Evolutionary conservation across 2,329 filamentous ascomycete species (phyloP), one percentile per base, ranked within the genome.

Genomic region (Fusarium sp.): DNA sequence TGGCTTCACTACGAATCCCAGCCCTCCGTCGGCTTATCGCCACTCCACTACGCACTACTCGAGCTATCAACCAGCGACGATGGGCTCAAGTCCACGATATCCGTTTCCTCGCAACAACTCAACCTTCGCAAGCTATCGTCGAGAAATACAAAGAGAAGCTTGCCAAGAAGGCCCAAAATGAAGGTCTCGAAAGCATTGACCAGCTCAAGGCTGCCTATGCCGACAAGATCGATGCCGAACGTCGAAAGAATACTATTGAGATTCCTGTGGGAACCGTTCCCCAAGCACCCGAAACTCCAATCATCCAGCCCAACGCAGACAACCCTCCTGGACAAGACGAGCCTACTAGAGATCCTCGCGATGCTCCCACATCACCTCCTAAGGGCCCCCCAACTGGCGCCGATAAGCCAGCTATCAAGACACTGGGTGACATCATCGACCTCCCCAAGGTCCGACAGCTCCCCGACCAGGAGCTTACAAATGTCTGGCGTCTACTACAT

Each of bases 71-170:
- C 72, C 95, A 98, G 80, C 89, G 91, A 58, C 89, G 94, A 78
- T 97, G 93, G 91, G 95, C 95, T 3, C 93, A 93, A 75, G 94
- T 98, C 30, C 93, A 97, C 80, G 93, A 98, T 80, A 90, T 97
- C 49, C 93, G 94, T 70, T 97, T 95, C 84, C 87, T 97, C 46
- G 91, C 91, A 65, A 96, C 93, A 18, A 92, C 94, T 66, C 88
- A 88, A 61, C 84, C 88, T 60, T 85, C 90, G 48, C 86, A 88
- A 61, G 85, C 86, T 73, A 84, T 98, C 41, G 78, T 93, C 69
- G 93, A 97, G 70, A 97, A 93, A 80, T 99, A 99, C 84, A 89
- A 88, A 73, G 87, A 91, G 60, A 97, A 97, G 83, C 90, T 99
- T 67, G 87, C 92, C 71, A 83, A 86, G 70, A 98, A 97, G 81